Conservation (phyloP, 352 stramenopile genomes). For the Phytophthora foliorum region DNA sequence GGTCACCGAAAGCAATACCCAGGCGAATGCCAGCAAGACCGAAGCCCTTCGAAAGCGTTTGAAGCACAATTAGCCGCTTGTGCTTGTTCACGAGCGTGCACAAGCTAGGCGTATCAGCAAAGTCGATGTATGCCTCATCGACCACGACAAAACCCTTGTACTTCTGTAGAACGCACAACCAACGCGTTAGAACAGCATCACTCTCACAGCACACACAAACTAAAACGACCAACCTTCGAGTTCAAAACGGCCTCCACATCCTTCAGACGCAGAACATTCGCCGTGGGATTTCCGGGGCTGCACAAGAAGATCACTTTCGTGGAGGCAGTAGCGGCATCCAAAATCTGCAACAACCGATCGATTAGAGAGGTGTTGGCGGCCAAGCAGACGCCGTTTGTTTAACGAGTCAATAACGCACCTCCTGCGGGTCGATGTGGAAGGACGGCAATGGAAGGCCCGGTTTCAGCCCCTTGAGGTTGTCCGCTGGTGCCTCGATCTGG, state of each 20-base stretch:
- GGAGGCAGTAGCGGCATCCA: slow-evolving; percentile 84
- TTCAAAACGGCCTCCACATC: slow-evolving; percentile 93
- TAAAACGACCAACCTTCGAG: slow-evolving; percentile 53
- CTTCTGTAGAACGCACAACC: slow-evolving; percentile 37
- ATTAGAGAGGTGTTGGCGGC: not conserved
- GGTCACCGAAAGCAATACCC: slow-evolving; percentile 92
- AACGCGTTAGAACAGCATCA: slow-evolving; percentile 3
- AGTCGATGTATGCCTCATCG: slow-evolving; percentile 99
- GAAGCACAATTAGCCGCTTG: slow-evolving; percentile 96
- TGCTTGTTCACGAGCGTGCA: slow-evolving; percentile 94
- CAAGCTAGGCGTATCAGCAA: slow-evolving; percentile 81
- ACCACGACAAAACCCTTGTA: slow-evolving; percentile 97
- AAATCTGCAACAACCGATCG: slow-evolving; percentile 63
- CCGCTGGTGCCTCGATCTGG: slow-evolving; percentile 63
- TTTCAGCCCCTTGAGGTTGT: slow-evolving; percentile 78
- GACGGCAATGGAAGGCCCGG: slow-evolving; percentile 59
- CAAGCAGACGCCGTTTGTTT: not conserved
- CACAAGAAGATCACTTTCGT: slow-evolving; percentile 99
- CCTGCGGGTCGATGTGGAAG: slow-evolving; percentile 86
- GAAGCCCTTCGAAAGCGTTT: slow-evolving; percentile 99
- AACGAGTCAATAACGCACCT: slow-evolving; percentile 43
- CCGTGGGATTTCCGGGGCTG: slow-evolving; percentile 98
- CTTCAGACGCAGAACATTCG: slow-evolving; percentile 92
- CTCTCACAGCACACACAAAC: not conserved
- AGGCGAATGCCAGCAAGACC: slow-evolving; percentile 97